phyloP scores from a whole-genome alignment of 345 rosid species.

The Eucalyptus grandis region DNA sequence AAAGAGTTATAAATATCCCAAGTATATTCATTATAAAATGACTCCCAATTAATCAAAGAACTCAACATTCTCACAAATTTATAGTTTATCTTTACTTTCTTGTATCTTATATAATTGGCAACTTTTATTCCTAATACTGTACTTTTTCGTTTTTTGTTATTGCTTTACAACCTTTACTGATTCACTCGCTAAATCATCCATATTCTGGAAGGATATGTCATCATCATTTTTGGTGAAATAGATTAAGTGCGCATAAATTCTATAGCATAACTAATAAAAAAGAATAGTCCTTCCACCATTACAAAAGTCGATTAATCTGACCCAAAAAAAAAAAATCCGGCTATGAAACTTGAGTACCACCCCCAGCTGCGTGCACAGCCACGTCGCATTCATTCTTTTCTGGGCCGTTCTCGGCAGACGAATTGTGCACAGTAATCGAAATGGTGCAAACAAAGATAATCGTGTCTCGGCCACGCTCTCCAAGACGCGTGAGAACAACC shows the following conservation, averaged over 20 bases:
- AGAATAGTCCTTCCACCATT: too few species aligned
- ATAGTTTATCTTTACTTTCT: too few species aligned
- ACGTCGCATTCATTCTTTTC: not conserved
- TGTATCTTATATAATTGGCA: too few species aligned
- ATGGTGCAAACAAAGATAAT: not conserved
- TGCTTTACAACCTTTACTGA: too few species aligned
- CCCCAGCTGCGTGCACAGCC: not conserved
- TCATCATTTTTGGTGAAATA: not conserved
- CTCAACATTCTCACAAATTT: not conserved
- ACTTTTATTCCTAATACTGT: too few species aligned
- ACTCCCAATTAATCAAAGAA: not conserved
- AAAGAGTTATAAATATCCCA: too few species aligned
- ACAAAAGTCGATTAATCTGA: not conserved
- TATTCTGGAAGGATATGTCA: not conserved
- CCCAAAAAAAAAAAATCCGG: not conserved
- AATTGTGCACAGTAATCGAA: not conserved
- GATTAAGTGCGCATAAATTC: not conserved
- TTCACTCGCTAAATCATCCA: too few species aligned
- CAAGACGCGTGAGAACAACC: not conserved
- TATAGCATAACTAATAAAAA: not conserved
- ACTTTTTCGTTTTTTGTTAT: too few species aligned
- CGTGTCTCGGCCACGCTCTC: not conserved
- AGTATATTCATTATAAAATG: not conserved
- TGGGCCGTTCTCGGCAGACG: not conserved
- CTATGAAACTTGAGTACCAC: not conserved